Base-by-base conservation (phyloP, 2,329 filamentous ascomycete species). In the Fusarium papillatum region DNA sequence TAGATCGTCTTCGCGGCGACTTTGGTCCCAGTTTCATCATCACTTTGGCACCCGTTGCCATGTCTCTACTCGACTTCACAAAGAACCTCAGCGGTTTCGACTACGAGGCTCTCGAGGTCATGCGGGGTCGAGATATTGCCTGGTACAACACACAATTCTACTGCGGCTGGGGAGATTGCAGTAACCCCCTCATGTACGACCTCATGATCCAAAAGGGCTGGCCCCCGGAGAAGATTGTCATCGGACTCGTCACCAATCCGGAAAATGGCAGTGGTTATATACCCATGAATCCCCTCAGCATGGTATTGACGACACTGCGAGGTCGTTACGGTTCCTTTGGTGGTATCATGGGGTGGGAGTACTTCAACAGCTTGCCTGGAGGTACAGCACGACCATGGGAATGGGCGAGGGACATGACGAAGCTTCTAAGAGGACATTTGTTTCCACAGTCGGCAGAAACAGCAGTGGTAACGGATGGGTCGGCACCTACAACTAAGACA, bases 61-160 rank as follows among this genome's bases (percentile, higher is more conserved):
- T 94, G 2, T 95, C 95, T 0, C 84, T 92, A 31, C 89, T 93
- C 48, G 84, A 87, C 75, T 81, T 83, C 29, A 82, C 81, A 26
- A 84, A 83, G 57, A 94, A 95, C 81, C 88, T 98, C 5, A 95
- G 93, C 70, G 96, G 95, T 0, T 98, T 98, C 83, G 90, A 92
- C 81, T 98, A 98, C 83, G 88, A 91, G 55, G 87, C 92, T 14
- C 88, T 98, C 4, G 95, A 98, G 81, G 87, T 89, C 14, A 88
- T 91, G 82, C 88, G 91, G 8, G 93, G 93, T 1, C 84, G 83
- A 19, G 89, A 93, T 53, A 94, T 98, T 34, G 88, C 89, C 4
- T 98, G 95, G 91, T 98, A 98, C 83, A 98, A 98, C 81, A 89
- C 93, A 8, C 96, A 98, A 81, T 98, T 98, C 84, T 98, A 98